These are phyloP conservation scores for Rhododendron mucronatum DNA, from an alignment of 148 eudicot species.

Conservation along the genomic window DNA sequence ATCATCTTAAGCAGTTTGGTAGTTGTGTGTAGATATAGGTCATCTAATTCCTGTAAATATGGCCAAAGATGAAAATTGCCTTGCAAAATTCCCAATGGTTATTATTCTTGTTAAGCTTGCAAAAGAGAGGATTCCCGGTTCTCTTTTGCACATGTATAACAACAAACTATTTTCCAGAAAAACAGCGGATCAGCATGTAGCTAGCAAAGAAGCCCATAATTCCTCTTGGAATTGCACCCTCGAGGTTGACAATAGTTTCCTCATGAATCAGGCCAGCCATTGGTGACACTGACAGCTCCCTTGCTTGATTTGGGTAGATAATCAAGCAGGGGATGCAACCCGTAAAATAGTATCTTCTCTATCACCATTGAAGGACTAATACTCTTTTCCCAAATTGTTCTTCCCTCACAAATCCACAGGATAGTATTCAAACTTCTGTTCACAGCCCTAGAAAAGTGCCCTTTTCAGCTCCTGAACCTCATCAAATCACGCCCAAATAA, in stretches of 20 bases:
- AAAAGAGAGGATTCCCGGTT: not conserved
- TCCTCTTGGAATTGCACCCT: not conserved
- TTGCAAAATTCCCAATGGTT: not conserved
- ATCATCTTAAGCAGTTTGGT: not conserved
- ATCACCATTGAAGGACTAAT: not conserved
- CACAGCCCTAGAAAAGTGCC: not conserved
- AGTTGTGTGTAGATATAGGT: not conserved
- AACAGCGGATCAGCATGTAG: not conserved
- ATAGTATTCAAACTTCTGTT: not conserved
- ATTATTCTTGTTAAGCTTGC: not conserved
- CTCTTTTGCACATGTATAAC: not conserved
- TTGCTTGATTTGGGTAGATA: not conserved
- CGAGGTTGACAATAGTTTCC: not conserved
- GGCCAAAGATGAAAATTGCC: not conserved
- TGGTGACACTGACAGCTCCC: not conserved
- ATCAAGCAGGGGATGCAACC: not conserved
- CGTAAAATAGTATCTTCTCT: not conserved
- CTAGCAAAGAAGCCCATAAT: not conserved
- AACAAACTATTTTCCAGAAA: not conserved
- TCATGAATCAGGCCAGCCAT: not conserved
- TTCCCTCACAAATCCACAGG: not conserved
- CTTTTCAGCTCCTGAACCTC: not conserved
- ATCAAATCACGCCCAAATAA: not conserved
- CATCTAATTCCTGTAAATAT: not conserved
- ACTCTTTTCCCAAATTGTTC: not conserved